Evolutionary conservation across 2,329 filamentous ascomycete species (phyloP), one percentile per base, ranked within the genome.

Genomic region (Epichloe coenophiala): DNA sequence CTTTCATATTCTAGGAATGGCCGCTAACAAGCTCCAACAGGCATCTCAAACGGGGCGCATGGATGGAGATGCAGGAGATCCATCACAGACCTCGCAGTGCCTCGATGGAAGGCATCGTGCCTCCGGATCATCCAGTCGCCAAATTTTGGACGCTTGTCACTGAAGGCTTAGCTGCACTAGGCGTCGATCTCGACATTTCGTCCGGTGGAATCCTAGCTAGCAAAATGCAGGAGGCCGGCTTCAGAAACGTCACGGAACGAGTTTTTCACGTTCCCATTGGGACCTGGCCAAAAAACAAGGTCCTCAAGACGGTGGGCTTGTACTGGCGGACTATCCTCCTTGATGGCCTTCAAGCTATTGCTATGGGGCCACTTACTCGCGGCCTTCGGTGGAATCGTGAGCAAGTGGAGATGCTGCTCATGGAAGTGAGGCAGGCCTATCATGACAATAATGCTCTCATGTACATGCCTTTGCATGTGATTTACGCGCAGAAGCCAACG

Each of bases 391-490:
- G 74, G 75, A 64, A 63, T 15, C 65, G 65, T 33, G 70, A 73
- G 37, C 64, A 76, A 53, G 71, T 75, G 9, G 70, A 77, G 54
- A 54, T 72, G 12, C 73, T 73, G 53, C 66, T 77, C 15, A 62
- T 73, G 12, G 64, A 71, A 17, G 72, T 77, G 15, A 64, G 72
- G 54, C 72, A 65, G 53, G 72, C 70, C n/a, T 75, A 74, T 55
- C 63, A 65, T 54, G 71, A 74, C 50, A 70, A 69, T 46, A 58
- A 61, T 51, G 63, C 63, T 56, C 68, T 72, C 56, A 65, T 70
- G 66, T 77, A 76, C 54, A 79, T 80, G 76, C 75, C 75, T 8
- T 65, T 78, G 55, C 71, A 77, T 58, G 68, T 78, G 48, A 65
- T 77, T 12, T 78, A 75, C 56, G 76, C 70, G 15, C 76, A 79